Conservation (phyloP, 1,284 basidiomycete species). For the Ceratobasidium theobromae region DNA sequence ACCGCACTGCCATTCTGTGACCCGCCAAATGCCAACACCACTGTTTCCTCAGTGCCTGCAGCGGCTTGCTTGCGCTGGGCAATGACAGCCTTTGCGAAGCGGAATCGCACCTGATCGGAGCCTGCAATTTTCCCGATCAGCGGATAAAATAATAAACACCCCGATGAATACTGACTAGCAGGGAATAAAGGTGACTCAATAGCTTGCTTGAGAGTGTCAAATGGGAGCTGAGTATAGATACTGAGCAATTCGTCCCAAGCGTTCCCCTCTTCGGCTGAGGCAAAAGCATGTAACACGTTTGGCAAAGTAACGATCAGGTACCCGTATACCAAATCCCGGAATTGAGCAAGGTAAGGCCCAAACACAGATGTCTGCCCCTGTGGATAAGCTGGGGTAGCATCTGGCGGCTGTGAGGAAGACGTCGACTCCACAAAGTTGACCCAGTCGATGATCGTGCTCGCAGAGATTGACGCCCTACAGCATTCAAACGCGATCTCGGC, state of each 20-base stretch:
- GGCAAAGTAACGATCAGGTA: conserved; percentile 76
- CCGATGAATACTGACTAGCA: conserved; percentile 32
- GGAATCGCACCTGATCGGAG: conserved; percentile 81
- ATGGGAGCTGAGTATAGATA: conserved; percentile 73
- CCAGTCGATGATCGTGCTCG: conserved; percentile 72
- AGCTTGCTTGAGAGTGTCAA: conserved; percentile 78
- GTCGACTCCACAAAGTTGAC: conserved; percentile 69
- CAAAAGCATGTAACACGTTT: conserved; percentile 51
- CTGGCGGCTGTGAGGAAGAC: conserved; percentile 46
- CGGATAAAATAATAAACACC: background rate
- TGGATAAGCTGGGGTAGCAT: conserved; percentile 16
- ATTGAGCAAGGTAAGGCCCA: conserved; percentile 65
- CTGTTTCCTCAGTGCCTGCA: conserved; percentile 56
- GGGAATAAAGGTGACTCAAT: conserved; percentile 74
- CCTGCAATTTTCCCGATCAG: conserved; percentile 47
- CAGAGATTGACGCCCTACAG: conserved; percentile 69
- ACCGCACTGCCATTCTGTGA: conserved; percentile 71
- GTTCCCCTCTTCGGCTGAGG: conserved; percentile 33
- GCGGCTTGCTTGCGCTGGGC: conserved; percentile 64
- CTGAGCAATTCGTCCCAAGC: conserved; percentile 62
- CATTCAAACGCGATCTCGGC: conserved; percentile 75
- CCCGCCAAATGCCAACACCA: conserved; percentile 80
- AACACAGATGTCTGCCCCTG: conserved; percentile 55
- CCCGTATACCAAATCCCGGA: conserved; percentile 71
- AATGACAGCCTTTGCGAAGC: conserved; percentile 85